Percentiles rank a stretch among this genome's conserved stretches.
Conservation (phyloP, 306 rosid species). For the Alnus rubra region DNA sequence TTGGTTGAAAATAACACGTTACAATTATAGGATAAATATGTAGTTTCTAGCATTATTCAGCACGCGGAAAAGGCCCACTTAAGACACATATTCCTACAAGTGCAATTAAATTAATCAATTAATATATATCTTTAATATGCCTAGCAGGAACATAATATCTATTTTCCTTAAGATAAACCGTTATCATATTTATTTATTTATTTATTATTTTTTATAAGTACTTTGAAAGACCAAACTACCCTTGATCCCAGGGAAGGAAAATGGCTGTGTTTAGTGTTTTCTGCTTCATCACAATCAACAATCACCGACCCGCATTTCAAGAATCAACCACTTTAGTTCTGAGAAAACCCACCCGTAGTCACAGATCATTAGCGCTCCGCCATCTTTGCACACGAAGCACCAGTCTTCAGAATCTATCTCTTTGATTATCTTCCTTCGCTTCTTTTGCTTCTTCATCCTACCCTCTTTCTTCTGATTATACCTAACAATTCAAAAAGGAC, state of each 20-base stretch:
- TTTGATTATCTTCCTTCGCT: background rate
- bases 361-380: slow-evolving; percentile 42
- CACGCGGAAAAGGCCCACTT: too few relatives aligned
- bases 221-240: background rate
- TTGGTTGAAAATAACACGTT: too few relatives aligned
- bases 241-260: background rate
- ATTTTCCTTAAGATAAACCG: too few relatives aligned
- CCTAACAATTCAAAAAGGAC: background rate
- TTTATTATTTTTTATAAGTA: too few relatives aligned
- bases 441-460: background rate
- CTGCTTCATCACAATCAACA: background rate
- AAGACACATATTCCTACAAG: too few relatives aligned
- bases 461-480: background rate
- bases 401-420: slow-evolving; percentile 25
- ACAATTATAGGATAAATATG: too few relatives aligned
- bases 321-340: background rate
- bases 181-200: too few relatives aligned
- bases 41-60: too few relatives aligned
- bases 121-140: too few relatives aligned
- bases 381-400: slow-evolving; percentile 54
- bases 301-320: background rate
- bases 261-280: background rate
- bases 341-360: slow-evolving; percentile 29
- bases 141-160: too few relatives aligned
- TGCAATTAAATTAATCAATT: too few relatives aligned